Conservation (phyloP, 306 rosid genomes). For the Gillenia trifoliata region DNA sequence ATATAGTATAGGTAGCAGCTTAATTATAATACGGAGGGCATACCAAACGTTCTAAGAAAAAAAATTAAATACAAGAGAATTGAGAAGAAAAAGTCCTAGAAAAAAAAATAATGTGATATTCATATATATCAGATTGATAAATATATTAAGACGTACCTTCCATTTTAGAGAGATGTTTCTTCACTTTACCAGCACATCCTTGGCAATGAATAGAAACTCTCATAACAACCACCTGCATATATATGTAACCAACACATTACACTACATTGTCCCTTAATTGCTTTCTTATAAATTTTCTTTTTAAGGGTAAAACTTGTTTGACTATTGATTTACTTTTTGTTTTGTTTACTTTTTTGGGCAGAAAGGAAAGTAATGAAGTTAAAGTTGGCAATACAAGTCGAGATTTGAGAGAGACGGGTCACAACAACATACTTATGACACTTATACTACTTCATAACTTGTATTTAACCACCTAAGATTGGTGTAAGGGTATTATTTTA, state of each 20-base stretch:
- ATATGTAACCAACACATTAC: background rate
- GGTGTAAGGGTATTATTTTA: too few relatives aligned
- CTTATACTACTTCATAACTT: too few relatives aligned
- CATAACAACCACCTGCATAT: slow-evolving; percentile 83
- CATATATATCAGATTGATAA: background rate
- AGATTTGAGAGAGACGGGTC: background rate
- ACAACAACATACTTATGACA: too few relatives aligned
- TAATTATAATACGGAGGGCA: too few relatives aligned
- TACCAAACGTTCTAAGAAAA: background rate
- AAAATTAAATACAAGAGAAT: too few relatives aligned
- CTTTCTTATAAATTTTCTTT: background rate
- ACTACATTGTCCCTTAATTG: background rate
- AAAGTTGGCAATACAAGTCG: too few relatives aligned
- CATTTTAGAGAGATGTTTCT: slow-evolving; percentile 82
- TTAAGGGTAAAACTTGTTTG: too few relatives aligned
- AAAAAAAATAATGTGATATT: background rate
- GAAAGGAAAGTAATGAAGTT: too few relatives aligned
- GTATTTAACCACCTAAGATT: too few relatives aligned
- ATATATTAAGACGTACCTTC: slow-evolving; percentile 48
- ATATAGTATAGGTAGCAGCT: too few relatives aligned
- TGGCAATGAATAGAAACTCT: slow-evolving; percentile 86
- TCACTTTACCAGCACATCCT: slow-evolving; percentile 92
- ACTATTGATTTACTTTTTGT: too few relatives aligned
- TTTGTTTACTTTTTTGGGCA: too few relatives aligned
- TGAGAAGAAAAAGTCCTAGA: background rate